phyloP scores from a whole-genome alignment of 2,329 filamentous ascomycete genomes.

The Neocatenulostroma microsporum region DNA sequence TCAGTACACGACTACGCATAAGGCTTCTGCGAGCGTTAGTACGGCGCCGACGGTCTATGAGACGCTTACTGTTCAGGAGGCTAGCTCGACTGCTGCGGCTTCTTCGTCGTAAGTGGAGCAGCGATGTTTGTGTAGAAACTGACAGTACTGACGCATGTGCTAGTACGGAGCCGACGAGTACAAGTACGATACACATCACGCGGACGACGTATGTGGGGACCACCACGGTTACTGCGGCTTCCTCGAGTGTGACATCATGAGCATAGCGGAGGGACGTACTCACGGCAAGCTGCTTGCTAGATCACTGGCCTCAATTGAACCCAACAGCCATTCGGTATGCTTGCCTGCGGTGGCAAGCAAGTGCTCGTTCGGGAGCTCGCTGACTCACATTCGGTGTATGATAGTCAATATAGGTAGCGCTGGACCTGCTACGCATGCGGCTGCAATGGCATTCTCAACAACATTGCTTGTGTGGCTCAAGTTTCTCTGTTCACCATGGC shows the following conservation, averaged over 20 bases:
- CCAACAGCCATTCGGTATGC: no score
- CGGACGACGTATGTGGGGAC: not conserved
- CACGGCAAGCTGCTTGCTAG: no score
- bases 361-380: not conserved
- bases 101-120: slow-evolving; percentile 16
- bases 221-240: not conserved
- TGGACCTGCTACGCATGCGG: slow-evolving; percentile 4
- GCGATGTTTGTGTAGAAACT: not conserved
- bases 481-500: not conserved
- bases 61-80: slow-evolving; percentile 23
- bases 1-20: slow-evolving; percentile 26
- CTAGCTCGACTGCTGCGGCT: slow-evolving; percentile 7
- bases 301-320: no score
- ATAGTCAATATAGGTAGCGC: slow-evolving; percentile 1
- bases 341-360: not conserved
- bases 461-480: no score
- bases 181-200: slow-evolving; percentile 1
- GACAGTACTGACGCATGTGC: slow-evolving; percentile 1
- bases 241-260: not conserved
- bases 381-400: not conserved
- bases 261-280: no score
- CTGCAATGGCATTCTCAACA: not conserved
- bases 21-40: slow-evolving; percentile 10
- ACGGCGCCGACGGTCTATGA: slow-evolving; percentile 24
- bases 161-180: not conserved